phyloP scores from a whole-genome alignment of 805 yeast species.

The Candida xiaguanensis region DNA sequence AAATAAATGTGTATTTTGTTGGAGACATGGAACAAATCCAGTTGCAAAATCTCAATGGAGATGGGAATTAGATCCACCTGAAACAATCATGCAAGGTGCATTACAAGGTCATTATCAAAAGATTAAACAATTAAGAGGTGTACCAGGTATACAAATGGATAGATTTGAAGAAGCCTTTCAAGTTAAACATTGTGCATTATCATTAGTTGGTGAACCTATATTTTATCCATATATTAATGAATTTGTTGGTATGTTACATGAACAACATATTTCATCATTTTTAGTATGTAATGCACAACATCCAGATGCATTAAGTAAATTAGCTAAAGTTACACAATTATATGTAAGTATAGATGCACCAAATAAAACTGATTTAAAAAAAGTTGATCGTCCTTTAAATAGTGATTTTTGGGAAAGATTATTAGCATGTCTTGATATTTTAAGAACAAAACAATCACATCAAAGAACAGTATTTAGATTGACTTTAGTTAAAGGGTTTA shows the following conservation, averaged over 20 bases:
- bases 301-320: constrained; percentile 70
- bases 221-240: constrained; percentile 89
- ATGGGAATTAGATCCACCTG: constrained; percentile 93
- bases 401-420: constrained; percentile 92
- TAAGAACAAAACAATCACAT: constrained; percentile 66
- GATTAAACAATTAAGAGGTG: constrained; percentile 92
- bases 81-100: constrained; percentile 79
- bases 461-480: constrained; percentile 90
- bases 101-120: constrained; percentile 85
- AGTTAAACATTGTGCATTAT: constrained; percentile 87
- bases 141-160: constrained; percentile 88
- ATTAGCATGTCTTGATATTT: constrained; percentile 72
- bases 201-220: constrained; percentile 92
- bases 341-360: constrained; percentile 94
- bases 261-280: constrained; percentile 75
- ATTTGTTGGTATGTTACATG: constrained; percentile 78
- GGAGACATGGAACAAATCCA: constrained; percentile 97
- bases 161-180: constrained; percentile 88
- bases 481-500: constrained; percentile 89
- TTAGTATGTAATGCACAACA: constrained; percentile 95
- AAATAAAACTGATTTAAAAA: constrained; percentile 73
- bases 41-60: constrained; percentile 91
- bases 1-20: constrained; percentile 92
- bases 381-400: constrained; percentile 83
- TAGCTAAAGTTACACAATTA: constrained; percentile 80